Evolutionary conservation across 2,329 filamentous ascomycete genomes (phyloP).

Genomic region (Gnomoniopsis sp.): DNA sequence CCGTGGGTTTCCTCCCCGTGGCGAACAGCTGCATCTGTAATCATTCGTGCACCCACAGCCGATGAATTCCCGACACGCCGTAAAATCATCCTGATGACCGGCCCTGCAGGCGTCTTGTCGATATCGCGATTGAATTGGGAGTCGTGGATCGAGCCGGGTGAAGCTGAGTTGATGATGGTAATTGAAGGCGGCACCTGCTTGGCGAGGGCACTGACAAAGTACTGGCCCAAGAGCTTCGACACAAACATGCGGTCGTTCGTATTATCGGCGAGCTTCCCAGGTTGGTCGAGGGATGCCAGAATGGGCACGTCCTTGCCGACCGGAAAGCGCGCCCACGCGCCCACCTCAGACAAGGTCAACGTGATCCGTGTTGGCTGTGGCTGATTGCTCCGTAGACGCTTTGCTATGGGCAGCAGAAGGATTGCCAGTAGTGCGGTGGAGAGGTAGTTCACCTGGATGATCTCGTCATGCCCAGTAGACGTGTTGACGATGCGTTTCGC

Average conservation of each 20-base stretch:
- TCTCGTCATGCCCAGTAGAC: conserved; percentile 35
- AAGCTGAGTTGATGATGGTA: background rate
- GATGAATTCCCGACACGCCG: conserved; percentile 11
- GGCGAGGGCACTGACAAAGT: conserved; percentile 28
- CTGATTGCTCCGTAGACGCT: conserved; percentile 3
- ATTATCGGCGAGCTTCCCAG: conserved; percentile 4
- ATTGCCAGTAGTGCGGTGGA: conserved; percentile 44
- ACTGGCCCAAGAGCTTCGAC: conserved; percentile 27
- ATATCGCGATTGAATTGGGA: conserved; percentile 5
- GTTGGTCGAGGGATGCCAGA: background rate
- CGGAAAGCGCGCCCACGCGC: conserved; percentile 20
- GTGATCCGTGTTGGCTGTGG: conserved; percentile 13
- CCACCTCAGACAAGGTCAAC: conserved; percentile 24
- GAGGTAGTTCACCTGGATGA: conserved; percentile 48
- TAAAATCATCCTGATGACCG: conserved; percentile 1
- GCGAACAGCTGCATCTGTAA: conserved; percentile 16
- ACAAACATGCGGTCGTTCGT: conserved; percentile 19
- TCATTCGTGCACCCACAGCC: conserved; percentile 18
- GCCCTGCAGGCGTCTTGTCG: background rate
- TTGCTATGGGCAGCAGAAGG: conserved; percentile 44
- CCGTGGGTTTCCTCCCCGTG: conserved; percentile 20
- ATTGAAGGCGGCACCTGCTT: conserved; percentile 23
- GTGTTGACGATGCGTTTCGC: conserved; percentile 20
- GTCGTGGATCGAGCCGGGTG: background rate
- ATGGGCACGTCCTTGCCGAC: conserved; percentile 4